phyloP scores from a whole-genome alignment of 176 grass and related monocot species.

The Eremochloa ophiuroides region DNA sequence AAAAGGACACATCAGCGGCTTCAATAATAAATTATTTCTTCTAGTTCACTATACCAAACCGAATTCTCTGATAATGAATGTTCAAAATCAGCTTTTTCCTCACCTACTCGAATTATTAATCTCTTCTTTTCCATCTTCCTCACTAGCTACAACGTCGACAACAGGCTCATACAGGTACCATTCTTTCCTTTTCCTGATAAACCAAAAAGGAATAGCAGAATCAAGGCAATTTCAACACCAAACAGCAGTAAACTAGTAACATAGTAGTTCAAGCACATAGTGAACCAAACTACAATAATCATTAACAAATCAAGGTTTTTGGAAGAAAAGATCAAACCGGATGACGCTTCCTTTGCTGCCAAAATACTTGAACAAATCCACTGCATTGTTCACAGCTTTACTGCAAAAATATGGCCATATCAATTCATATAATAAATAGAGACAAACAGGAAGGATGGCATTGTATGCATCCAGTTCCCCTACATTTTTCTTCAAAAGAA shows the following conservation, averaged over 20 bases:
- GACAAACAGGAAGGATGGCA: background rate
- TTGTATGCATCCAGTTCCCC: background rate
- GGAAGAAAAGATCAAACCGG: conserved; percentile 35
- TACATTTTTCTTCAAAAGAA: background rate
- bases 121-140: conserved; percentile 61
- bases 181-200: conserved; percentile 83
- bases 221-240: background rate
- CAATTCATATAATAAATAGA: conserved; percentile 15
- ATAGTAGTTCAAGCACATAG: background rate
- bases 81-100: background rate
- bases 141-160: conserved; percentile 67
- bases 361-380: conserved; percentile 89
- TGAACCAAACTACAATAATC: background rate
- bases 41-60: background rate
- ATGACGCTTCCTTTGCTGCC: conserved; percentile 89
- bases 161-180: conserved; percentile 84
- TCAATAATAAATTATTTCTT: background rate
- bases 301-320: background rate
- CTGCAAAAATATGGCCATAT: conserved; percentile 31
- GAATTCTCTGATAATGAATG: background rate
- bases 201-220: conserved; percentile 17
- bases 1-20: background rate
- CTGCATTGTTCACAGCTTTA: conserved; percentile 72
- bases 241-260: background rate
- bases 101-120: conserved; percentile 62